Percentiles rank a stretch among this genome's conserved stretches.
These are phyloP conservation scores for Sugiyamaella castrensis DNA, from an alignment of 1,139 yeast species.

Conservation along the genomic window DNA sequence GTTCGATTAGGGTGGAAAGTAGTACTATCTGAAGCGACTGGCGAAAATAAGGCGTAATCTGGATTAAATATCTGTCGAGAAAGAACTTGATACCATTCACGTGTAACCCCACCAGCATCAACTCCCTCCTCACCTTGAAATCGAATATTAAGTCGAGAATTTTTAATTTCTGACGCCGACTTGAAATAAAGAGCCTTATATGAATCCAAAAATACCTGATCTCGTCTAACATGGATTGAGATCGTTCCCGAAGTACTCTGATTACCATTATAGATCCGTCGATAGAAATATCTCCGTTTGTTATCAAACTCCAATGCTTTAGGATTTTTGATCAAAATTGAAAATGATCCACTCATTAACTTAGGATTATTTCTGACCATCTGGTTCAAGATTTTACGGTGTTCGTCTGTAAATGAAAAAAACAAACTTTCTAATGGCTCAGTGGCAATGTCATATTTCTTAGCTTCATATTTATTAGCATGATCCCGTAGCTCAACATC, in stretches of 20 bases:
- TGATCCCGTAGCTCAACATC: conserved; percentile 43
- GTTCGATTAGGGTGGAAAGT: conserved; percentile 96
- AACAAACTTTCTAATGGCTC: conserved; percentile 80
- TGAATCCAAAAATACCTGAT: conserved; percentile 88
- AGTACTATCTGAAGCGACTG: conserved; percentile 88
- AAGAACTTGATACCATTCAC: conserved; percentile 96
- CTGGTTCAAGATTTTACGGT: conserved; percentile 82
- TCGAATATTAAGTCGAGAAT: conserved; percentile 69
- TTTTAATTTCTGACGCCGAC: conserved; percentile 68
- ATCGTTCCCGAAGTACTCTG: conserved; percentile 44
- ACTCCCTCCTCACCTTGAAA: conserved; percentile 95
- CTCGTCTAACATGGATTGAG: conserved; percentile 72
- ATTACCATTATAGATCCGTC: conserved; percentile 46
- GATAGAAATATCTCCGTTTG: conserved; percentile 80
- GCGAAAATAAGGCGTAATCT: conserved; percentile 87
- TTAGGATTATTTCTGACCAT: conserved; percentile 92
- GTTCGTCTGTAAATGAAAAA: conserved; percentile 86
- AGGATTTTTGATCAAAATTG: conserved; percentile 85
- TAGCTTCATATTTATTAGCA: conserved; percentile 61
- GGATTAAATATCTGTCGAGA: conserved; percentile 97
- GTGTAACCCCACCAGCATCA: conserved; percentile 97
- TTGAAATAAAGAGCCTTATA: conserved; percentile 82
- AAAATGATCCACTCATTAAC: conserved; percentile 94
- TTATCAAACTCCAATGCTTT: conserved; percentile 92
- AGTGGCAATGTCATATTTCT: conserved; percentile 60